phyloP scores from a whole-genome alignment of 176 grass and related monocot species.

The Musa schizocarpa region DNA sequence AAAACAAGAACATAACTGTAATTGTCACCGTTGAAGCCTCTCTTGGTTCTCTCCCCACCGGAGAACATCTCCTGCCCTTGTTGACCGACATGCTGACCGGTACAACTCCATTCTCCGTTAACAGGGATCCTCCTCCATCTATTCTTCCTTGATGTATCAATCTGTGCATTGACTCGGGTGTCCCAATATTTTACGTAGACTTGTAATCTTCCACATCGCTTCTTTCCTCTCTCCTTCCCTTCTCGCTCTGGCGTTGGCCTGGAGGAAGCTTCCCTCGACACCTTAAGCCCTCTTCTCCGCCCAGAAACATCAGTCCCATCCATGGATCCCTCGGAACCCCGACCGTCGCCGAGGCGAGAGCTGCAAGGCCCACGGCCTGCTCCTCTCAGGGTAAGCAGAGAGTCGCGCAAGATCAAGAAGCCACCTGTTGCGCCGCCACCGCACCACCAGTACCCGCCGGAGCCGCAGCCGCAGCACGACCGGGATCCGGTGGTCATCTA shows the following conservation, averaged over 20 bases:
- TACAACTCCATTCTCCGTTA: no score
- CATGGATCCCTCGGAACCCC: conserved; percentile 2
- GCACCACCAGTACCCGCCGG: not conserved
- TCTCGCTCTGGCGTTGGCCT: not conserved
- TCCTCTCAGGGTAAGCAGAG: conserved; percentile 38
- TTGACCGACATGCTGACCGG: no score
- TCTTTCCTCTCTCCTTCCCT: not conserved
- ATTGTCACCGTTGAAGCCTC: no score
- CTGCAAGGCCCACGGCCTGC: conserved; percentile 44
- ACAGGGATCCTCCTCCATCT: no score
- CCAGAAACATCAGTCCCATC: not conserved
- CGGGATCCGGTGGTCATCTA: conserved; percentile 82
- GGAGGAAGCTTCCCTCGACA: not conserved
- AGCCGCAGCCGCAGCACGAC: not conserved
- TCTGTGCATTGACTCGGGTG: not conserved
- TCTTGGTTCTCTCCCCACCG: no score
- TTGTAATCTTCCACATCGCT: not conserved
- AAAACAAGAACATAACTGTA: no score
- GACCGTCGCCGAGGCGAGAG: conserved; percentile 17
- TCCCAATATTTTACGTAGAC: not conserved
- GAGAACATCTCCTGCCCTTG: no score
- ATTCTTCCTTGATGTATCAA: not conserved
- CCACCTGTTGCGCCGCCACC: not conserved
- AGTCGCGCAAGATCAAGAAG: conserved; percentile 43
- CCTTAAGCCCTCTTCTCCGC: not conserved